Evolutionary conservation across 176 grass and related monocot genomes (phyloP), one percentile per base, ranked within the genome.

Genomic region (Aegilops longissima): DNA sequence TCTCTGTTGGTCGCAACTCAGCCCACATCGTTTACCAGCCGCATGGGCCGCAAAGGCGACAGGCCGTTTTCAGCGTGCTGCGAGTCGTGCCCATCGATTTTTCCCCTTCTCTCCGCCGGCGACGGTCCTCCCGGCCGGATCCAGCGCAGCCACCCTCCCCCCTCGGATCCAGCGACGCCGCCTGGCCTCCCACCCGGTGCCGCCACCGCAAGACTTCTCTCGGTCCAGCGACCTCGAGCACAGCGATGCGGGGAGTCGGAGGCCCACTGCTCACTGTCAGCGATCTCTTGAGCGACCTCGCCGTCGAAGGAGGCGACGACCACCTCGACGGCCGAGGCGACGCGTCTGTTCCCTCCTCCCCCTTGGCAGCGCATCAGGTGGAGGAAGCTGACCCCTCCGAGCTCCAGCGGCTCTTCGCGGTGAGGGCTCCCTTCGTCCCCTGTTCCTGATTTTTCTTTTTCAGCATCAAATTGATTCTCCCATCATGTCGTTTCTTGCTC

Each of bases 251-350:
- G 3, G 91, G 95, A 12, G 83, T 92, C 20, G 91, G 93, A 47
- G 95, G 95, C 1, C 93, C 89, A 29, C 83, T 98, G 38, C 91
- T 93, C 67, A 95, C 87, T 83, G 77, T 98, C 64, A 85, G 89
- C 61, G 93, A 95, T 81, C 83, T 95, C 35, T 89, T 93, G 36
- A 87, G 83, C 85, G 93, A 95, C 85, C 82, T 95, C 47, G 91
- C 89, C 84, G 78, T 91, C 49, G 90, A 94, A n/a, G 86, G 87
- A 20, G 80, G 29, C 16, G 87, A 20, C 6, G 39, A 8, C 14
- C 77, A 85, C 24, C 49, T 49, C 21, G 64, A 62, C 38, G 76
- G 23, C 35, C 61, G 33, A 10, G 86, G 58, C 76, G 84, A 68
- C 11, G 59, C 61, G 18, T 66, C 58, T 16, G 30, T 52, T 13